These are phyloP conservation scores for Hirsutella thompsonii DNA, from an alignment of 2,329 filamentous ascomycete species.

Conservation along the genomic window DNA sequence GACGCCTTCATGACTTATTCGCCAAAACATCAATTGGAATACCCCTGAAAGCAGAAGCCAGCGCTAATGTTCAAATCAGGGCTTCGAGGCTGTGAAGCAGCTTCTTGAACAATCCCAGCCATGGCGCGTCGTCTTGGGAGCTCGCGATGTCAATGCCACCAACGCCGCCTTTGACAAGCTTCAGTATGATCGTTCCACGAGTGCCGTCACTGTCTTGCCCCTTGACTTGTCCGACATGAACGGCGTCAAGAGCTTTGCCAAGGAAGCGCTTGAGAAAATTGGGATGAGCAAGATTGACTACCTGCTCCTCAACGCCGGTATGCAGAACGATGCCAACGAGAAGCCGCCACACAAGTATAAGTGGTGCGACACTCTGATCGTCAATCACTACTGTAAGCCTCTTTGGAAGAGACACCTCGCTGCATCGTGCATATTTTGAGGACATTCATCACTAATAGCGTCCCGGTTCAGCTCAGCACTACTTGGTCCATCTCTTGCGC, in stretches of 20 bases:
- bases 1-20: not conserved
- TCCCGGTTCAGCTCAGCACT: constrained; percentile 32
- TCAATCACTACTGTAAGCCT: constrained; percentile 37
- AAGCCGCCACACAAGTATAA: constrained; percentile 26
- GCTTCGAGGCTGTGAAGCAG: constrained; percentile 39
- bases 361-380: constrained; percentile 36
- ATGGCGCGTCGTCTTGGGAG: constrained; percentile 36
- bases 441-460: not conserved
- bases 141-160: constrained; percentile 27
- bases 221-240: constrained; percentile 33
- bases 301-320: constrained; percentile 35
- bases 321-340: constrained; percentile 21
- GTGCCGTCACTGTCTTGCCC: constrained; percentile 30
- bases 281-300: constrained; percentile 31
- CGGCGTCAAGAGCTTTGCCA: constrained; percentile 32
- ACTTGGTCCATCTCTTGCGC: constrained; percentile 34
- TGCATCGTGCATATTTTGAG: not conserved
- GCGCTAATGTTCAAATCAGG: constrained; percentile 19
- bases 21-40: not conserved
- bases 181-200: constrained; percentile 24
- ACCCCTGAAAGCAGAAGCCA: not conserved
- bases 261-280: constrained; percentile 26
- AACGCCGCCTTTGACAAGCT: constrained; percentile 28
- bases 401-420: too few relatives aligned
- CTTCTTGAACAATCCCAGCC: constrained; percentile 30